A percentile compares a stretch with the other conserved stretches of the same genome.
Conservation (phyloP, 805 yeast genomes). For the Pichia pseudocactophila region DNA sequence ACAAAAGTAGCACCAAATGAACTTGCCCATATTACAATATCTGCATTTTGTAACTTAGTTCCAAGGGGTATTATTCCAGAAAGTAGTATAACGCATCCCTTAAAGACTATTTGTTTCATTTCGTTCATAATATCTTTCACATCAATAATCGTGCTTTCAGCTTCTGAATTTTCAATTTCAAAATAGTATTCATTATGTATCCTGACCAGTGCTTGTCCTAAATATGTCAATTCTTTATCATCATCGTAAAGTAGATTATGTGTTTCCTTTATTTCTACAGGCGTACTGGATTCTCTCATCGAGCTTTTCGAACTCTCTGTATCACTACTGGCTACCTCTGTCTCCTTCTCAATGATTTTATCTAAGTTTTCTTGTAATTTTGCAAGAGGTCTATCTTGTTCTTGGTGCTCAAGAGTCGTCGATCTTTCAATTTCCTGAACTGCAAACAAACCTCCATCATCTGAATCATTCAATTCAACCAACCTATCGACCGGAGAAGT, state of each 20-base stretch:
- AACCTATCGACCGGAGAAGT: constrained; percentile 42
- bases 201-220: constrained; percentile 51
- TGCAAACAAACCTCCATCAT: constrained; percentile 37
- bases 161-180: constrained; percentile 29
- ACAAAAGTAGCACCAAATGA: constrained; percentile 87
- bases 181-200: constrained; percentile 65
- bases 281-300: not conserved
- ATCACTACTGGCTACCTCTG: constrained; percentile 14
- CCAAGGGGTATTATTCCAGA: constrained; percentile 92
- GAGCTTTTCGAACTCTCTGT: not conserved
- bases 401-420: constrained; percentile 69
- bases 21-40: constrained; percentile 84
- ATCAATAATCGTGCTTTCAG: constrained; percentile 36
- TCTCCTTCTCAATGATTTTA: constrained; percentile 32
- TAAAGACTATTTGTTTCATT: constrained; percentile 62
- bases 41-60: constrained; percentile 60
- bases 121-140: constrained; percentile 62
- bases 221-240: constrained; percentile 62
- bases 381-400: constrained; percentile 76
- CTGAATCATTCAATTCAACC: constrained; percentile 40
- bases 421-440: constrained; percentile 57
- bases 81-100: constrained; percentile 62
- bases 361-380: constrained; percentile 70
- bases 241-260: constrained; percentile 62
- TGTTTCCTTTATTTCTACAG: constrained; percentile 19